A percentile compares a stretch with the other conserved stretches of the same genome.
Evolutionary conservation across 1,139 yeast species (phyloP).

Genomic region (Arxiozyma heterogenica): DNA sequence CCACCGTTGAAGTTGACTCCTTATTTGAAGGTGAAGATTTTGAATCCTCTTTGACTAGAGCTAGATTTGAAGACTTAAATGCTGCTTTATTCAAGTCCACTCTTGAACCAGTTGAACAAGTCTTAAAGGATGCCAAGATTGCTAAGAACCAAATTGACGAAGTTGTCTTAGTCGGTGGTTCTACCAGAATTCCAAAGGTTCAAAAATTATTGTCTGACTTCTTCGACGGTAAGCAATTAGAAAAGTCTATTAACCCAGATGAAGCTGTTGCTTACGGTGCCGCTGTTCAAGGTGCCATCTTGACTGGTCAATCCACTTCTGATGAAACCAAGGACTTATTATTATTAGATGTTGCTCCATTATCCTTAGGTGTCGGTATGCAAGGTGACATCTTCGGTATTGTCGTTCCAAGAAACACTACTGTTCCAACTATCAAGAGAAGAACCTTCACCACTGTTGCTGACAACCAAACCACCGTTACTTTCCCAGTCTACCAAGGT

Average conservation of each 20-base stretch:
- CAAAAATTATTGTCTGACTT: slow-evolving; percentile 95
- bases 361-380: slow-evolving; percentile 99
- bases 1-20: slow-evolving; percentile 95
- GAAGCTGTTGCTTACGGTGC: slow-evolving; percentile 98
- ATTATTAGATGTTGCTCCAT: slow-evolving; percentile 96
- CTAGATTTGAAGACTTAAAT: slow-evolving; percentile 97
- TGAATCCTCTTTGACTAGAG: slow-evolving; percentile 95
- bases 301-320: slow-evolving; percentile 95
- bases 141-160: slow-evolving; percentile 85
- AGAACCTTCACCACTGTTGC: slow-evolving; percentile 99
- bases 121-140: slow-evolving; percentile 89
- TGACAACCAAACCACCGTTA: slow-evolving; percentile 99
- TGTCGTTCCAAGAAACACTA: slow-evolving; percentile 99
- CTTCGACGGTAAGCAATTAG: slow-evolving; percentile 97
- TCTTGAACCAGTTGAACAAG: slow-evolving; percentile 96
- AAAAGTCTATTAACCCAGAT: slow-evolving; percentile 96
- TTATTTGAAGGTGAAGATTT: slow-evolving; percentile 94
- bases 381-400: slow-evolving; percentile 99
- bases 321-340: slow-evolving; percentile 96
- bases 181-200: slow-evolving; percentile 98
- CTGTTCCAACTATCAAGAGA: slow-evolving; percentile 99
- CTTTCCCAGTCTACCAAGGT: slow-evolving; percentile 99
- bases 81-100: slow-evolving; percentile 93
- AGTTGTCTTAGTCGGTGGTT: slow-evolving; percentile 98
- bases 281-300: slow-evolving; percentile 97